A percentile compares a stretch with the other conserved stretches of the same genome.
These are phyloP conservation scores for Gigaspora rosea DNA, from an alignment of 192 early-diverging fungal species.

Conservation along the genomic window DNA sequence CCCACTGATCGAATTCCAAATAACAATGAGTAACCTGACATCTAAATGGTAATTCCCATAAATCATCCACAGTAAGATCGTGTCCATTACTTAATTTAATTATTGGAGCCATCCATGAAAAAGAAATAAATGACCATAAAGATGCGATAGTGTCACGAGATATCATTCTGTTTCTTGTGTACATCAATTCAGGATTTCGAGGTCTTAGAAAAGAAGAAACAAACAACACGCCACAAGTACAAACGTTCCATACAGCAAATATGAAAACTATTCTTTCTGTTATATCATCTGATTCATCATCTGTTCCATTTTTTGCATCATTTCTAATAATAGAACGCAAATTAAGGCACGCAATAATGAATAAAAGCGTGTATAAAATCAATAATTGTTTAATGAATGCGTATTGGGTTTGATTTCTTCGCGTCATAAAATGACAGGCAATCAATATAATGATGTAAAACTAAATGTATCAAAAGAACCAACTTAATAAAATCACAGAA, in stretches of 20 bases:
- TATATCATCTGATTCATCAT: conserved; percentile 9
- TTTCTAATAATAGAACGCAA: conserved; percentile 25
- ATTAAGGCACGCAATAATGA: conserved; percentile 19
- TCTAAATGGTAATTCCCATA: conserved; percentile 37
- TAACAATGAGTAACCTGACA: conserved; percentile 31
- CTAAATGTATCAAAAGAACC: not conserved
- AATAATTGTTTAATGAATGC: conserved; percentile 26
- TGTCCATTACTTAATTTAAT: conserved; percentile 40
- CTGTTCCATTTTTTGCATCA: not conserved
- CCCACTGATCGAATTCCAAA: conserved; percentile 25
- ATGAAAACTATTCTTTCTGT: too few relatives aligned
- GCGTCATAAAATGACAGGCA: conserved; percentile 33
- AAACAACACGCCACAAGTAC: conserved; percentile 25
- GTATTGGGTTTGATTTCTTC: conserved; percentile 31
- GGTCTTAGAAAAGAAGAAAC: conserved; percentile 26
- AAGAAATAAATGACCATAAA: conserved; percentile 21
- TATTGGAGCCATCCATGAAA: conserved; percentile 41
- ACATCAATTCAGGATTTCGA: conserved; percentile 27
- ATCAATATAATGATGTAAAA: conserved; percentile 29
- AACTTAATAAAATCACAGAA: too few relatives aligned
- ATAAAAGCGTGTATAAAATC: conserved; percentile 15
- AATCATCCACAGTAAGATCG: conserved; percentile 37
- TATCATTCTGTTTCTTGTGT: conserved; percentile 5
- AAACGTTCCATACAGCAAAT: conserved; percentile 24
- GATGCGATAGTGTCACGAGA: conserved; percentile 41